These are phyloP conservation scores for Sonneratia caseolaris DNA, from an alignment of 345 rosid genomes.

Conservation along the genomic window DNA sequence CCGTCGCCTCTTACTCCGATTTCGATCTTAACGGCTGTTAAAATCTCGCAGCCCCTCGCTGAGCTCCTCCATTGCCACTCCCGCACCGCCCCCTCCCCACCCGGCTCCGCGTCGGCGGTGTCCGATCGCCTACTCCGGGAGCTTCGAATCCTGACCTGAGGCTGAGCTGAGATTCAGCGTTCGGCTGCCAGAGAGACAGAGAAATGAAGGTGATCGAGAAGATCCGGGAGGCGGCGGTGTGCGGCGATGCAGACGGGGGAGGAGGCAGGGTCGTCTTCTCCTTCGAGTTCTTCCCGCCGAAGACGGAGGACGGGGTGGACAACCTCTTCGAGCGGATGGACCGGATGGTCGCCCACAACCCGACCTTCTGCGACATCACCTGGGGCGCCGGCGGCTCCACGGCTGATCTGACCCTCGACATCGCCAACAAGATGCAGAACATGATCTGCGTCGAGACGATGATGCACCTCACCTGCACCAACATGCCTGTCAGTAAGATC, in stretches of 20 bases:
- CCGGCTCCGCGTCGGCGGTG: not conserved
- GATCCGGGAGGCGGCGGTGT: conserved; percentile 29
- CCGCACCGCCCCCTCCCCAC: not conserved
- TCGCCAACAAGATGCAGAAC: conserved; percentile 95
- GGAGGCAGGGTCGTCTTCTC: conserved; percentile 56
- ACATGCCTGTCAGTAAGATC: conserved; percentile 93
- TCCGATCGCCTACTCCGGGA: too few relatives aligned
- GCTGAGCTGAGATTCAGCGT: not conserved
- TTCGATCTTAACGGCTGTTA: too few relatives aligned
- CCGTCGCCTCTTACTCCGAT: too few relatives aligned
- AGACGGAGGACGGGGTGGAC: conserved; percentile 95
- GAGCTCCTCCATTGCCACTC: not conserved
- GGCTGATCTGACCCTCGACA: conserved; percentile 88
- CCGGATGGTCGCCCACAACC: conserved; percentile 81
- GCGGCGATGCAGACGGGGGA: not conserved
- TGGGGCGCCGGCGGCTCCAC: conserved; percentile 99
- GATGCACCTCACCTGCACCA: conserved; percentile 99
- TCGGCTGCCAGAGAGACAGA: not conserved
- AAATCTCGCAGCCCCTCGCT: too few relatives aligned
- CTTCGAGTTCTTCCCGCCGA: conserved; percentile 97
- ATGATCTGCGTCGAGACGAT: conserved; percentile 90
- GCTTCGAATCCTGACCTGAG: not conserved
- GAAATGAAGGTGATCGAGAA: conserved; percentile 87
- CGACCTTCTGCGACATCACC: conserved; percentile 92
- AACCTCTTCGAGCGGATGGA: conserved; percentile 96